phyloP scores from a whole-genome alignment of 2,329 filamentous ascomycete genomes.

The Ophiostoma novo-ulmi region DNA sequence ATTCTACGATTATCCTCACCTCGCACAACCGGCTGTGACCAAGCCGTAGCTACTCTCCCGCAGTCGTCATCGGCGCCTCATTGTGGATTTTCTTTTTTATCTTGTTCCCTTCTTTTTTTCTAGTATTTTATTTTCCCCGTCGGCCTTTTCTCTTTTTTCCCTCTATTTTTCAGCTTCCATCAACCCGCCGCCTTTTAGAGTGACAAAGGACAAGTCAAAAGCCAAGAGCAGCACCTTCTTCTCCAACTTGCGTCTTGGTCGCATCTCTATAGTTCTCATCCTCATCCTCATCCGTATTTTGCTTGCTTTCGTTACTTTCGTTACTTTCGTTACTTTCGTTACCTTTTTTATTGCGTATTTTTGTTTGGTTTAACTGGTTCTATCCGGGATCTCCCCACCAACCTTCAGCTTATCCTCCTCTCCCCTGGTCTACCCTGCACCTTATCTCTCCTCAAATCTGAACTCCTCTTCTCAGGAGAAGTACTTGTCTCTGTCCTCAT shows the following conservation, averaged over 20 bases:
- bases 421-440: neutral
- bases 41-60: neutral
- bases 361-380: constrained; percentile 6
- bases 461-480: neutral
- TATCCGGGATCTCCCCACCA: constrained; percentile 11
- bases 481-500: neutral
- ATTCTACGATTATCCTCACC: neutral
- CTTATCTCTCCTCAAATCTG: neutral
- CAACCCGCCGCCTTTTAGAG: neutral
- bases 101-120: constrained; percentile 11
- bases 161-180: neutral
- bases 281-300: neutral
- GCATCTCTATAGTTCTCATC: neutral
- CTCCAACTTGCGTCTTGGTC: neutral
- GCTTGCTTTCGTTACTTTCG: neutral
- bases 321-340: neutral
- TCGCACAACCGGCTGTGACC: neutral
- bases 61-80: constrained; percentile 11
- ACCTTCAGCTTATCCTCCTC: neutral
- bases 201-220: neutral
- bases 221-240: neutral
- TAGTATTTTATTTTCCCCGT: neutral
- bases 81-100: constrained; percentile 1
- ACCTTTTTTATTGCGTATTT: constrained; percentile 1
- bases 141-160: neutral